Evolutionary conservation across 2,329 filamentous ascomycete genomes (phyloP).

Genomic region (Calonectria hawksworthii): DNA sequence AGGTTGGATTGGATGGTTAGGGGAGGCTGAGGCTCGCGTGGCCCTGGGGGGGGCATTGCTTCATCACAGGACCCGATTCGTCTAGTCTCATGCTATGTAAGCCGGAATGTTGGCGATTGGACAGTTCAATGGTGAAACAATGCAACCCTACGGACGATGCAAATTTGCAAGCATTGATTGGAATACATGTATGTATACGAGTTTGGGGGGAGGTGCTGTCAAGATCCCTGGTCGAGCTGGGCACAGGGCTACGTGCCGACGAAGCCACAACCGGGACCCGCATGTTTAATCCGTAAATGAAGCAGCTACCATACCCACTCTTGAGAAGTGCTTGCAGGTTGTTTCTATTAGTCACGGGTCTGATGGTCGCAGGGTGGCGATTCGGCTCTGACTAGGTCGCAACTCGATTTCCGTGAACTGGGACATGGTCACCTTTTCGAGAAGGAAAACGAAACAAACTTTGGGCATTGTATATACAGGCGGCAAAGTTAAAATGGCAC

Average conservation of each 20-base stretch:
- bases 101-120: background rate
- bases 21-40: constrained; percentile 11
- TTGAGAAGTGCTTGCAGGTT: background rate
- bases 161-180: background rate
- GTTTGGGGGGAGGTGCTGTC: background rate
- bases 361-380: background rate
- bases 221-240: background rate
- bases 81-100: background rate
- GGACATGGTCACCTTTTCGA: background rate
- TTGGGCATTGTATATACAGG: background rate
- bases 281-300: background rate
- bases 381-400: background rate
- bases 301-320: background rate
- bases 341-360: background rate
- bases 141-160: background rate
- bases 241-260: constrained; percentile 12
- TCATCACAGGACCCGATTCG: background rate
- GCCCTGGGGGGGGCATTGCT: constrained; percentile 6
- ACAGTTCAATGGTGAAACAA: constrained; percentile 11
- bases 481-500: background rate
- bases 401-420: background rate
- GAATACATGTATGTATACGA: constrained; percentile 9
- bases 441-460: background rate
- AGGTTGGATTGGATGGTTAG: background rate
- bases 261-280: constrained; percentile 17